These are phyloP conservation scores for Eruca vesicaria DNA, from an alignment of 441 rosid species.

Conservation along the genomic window DNA sequence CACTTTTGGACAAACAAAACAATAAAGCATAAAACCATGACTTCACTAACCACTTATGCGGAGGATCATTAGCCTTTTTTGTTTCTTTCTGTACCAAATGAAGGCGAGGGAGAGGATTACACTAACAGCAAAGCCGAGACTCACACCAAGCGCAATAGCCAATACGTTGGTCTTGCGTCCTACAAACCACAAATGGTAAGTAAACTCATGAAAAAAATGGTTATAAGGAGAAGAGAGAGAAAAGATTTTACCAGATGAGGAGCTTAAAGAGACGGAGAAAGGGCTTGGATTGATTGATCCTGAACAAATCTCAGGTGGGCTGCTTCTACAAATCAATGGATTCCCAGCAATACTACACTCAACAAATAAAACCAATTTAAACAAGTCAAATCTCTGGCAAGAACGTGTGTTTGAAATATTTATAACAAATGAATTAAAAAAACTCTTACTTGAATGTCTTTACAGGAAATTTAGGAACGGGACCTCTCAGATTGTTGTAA, in stretches of 20 bases:
- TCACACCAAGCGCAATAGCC: slow-evolving; percentile 66
- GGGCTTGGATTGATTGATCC: slow-evolving; percentile 53
- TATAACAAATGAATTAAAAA: not conserved
- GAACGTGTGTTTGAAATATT: not conserved
- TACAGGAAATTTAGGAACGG: slow-evolving; percentile 66
- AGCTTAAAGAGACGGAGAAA: slow-evolving; percentile 45
- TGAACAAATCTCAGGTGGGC: slow-evolving; percentile 54
- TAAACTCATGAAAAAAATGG: not conserved
- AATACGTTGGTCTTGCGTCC: slow-evolving; percentile 60
- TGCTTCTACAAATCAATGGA: slow-evolving; percentile 61
- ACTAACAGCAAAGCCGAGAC: slow-evolving; percentile 54
- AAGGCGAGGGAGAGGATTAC: slow-evolving; percentile 48
- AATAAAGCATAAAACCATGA: not conserved
- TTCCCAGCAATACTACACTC: slow-evolving; percentile 71
- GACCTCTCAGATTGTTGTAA: slow-evolving; percentile 83
- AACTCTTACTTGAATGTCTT: slow-evolving; percentile 69
- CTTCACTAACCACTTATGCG: slow-evolving; percentile 51
- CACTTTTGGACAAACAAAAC: not conserved
- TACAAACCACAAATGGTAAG: slow-evolving; percentile 27
- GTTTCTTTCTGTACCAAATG: slow-evolving; percentile 55
- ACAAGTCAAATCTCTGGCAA: slow-evolving; percentile 12
- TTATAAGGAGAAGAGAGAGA: not conserved
- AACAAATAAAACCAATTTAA: not conserved
- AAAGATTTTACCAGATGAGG: slow-evolving; percentile 51
- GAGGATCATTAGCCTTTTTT: slow-evolving; percentile 39